phyloP scores from a whole-genome alignment of 2,329 filamentous ascomycete genomes.

The Salinomyces thailandicus region DNA sequence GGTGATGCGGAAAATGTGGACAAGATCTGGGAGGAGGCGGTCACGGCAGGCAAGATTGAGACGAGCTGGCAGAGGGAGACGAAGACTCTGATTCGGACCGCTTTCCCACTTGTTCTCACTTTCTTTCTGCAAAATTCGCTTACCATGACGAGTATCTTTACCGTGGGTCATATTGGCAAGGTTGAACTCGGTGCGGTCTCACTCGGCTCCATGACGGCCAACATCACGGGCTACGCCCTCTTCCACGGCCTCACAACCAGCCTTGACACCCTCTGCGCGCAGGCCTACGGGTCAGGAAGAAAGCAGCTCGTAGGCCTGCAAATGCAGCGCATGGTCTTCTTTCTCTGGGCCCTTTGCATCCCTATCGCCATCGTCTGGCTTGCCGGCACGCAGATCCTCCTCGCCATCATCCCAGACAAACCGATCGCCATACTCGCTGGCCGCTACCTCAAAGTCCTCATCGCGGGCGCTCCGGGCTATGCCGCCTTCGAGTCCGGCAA shows the following conservation, averaged over 20 bases:
- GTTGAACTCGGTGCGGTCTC: slow-evolving; percentile 39
- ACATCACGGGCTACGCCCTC: slow-evolving; percentile 39
- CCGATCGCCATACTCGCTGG: slow-evolving; percentile 63
- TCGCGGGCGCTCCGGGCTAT: slow-evolving; percentile 63
- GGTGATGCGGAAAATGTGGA: slow-evolving; percentile 50
- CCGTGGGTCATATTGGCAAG: slow-evolving; percentile 40
- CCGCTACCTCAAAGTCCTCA: slow-evolving; percentile 59
- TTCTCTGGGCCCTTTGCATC: slow-evolving; percentile 60
- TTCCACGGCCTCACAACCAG: slow-evolving; percentile 67
- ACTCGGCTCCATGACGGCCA: slow-evolving; percentile 39
- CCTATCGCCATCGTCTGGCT: slow-evolving; percentile 65
- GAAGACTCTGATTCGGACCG: slow-evolving; percentile 55
- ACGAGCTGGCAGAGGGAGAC: slow-evolving; percentile 88
- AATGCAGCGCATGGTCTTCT: slow-evolving; percentile 69
- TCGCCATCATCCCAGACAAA: slow-evolving; percentile 56
- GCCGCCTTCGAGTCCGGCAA: slow-evolving; percentile 70
- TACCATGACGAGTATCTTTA: slow-evolving; percentile 39
- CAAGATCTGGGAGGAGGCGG: slow-evolving; percentile 75
- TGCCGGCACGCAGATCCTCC: slow-evolving; percentile 54
- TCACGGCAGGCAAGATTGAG: slow-evolving; percentile 66
- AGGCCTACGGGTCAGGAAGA: slow-evolving; percentile 85
- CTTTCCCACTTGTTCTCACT: slow-evolving; percentile 35
- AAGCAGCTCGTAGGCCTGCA: slow-evolving; percentile 81
- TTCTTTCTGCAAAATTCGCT: slow-evolving; percentile 41
- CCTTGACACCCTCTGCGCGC: slow-evolving; percentile 83